phyloP scores from a whole-genome alignment of 73 alveolate genomes.

The Paramecium primaurelia region DNA sequence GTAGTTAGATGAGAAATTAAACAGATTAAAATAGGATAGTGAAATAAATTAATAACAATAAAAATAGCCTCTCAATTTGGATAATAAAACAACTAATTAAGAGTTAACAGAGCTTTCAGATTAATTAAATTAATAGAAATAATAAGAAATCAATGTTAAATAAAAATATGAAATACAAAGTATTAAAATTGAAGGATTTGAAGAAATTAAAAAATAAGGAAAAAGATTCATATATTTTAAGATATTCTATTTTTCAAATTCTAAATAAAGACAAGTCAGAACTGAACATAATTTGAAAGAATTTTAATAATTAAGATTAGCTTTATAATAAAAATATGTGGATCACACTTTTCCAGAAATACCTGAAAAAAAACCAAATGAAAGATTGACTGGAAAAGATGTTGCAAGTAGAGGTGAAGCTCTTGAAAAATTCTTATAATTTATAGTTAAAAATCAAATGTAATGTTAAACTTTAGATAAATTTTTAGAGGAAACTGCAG shows the following conservation, averaged over 20 bases:
- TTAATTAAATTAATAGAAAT: background rate
- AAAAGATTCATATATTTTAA: background rate
- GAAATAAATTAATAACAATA: background rate
- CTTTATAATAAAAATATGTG: background rate
- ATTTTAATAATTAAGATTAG: background rate
- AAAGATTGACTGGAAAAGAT: background rate
- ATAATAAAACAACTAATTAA: background rate
- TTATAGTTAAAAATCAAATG: background rate
- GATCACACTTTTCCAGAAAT: background rate
- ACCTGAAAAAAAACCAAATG: slow-evolving; percentile 11
- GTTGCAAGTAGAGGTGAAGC: background rate
- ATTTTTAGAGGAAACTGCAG: background rate
- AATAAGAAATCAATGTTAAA: background rate
- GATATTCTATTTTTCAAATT: background rate
- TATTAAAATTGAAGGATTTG: background rate
- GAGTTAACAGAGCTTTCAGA: background rate
- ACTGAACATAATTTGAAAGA: slow-evolving; percentile 25
- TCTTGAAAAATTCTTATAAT: background rate
- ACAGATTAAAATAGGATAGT: background rate
- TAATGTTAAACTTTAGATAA: background rate
- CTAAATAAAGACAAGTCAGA: background rate
- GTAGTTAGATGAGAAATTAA: slow-evolving; percentile 10
- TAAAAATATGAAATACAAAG: background rate
- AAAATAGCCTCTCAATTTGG: background rate
- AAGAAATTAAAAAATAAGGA: slow-evolving; percentile 20